Percentiles rank a stretch among this genome's conserved stretches.
Conservation (phyloP, 176 grass and related monocot species). For the Cenchrus purpureus region DNA sequence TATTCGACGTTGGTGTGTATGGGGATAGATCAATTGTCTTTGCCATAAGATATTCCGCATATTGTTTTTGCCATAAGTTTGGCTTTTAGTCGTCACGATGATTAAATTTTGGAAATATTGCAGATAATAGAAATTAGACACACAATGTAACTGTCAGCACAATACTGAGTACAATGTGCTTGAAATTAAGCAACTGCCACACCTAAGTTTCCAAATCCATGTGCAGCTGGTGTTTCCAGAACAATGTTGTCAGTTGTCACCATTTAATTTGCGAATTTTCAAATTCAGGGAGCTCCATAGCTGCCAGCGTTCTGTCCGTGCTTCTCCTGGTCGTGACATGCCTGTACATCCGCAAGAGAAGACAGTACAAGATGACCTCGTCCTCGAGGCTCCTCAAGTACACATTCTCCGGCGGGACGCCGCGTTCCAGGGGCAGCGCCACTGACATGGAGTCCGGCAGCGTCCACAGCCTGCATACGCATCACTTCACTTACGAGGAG, state of each 20-base stretch:
- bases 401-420: slow-evolving; percentile 32
- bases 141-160: not conserved
- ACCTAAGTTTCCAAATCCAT: not conserved
- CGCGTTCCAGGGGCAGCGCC: slow-evolving; percentile 37
- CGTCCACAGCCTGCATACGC: slow-evolving; percentile 52
- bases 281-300: slow-evolving; percentile 31
- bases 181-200: not conserved
- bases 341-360: slow-evolving; percentile 54
- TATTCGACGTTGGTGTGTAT: not conserved
- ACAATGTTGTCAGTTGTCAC: not conserved
- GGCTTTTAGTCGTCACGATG: not conserved
- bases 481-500: slow-evolving; percentile 74
- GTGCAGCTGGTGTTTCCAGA: not conserved
- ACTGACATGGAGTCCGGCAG: slow-evolving; percentile 43
- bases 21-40: not conserved
- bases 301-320: slow-evolving; percentile 15
- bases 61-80: not conserved
- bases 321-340: slow-evolving; percentile 18
- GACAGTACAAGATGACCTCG: slow-evolving; percentile 46
- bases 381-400: slow-evolving; percentile 54
- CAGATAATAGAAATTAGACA: not conserved
- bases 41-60: not conserved
- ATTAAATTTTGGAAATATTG: not conserved
- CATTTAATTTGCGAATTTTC: not conserved
- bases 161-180: not conserved